Evolutionary conservation across 345 rosid species (phyloP), one percentile per base, ranked within the genome.

Genomic region (Kandelia obovata): DNA sequence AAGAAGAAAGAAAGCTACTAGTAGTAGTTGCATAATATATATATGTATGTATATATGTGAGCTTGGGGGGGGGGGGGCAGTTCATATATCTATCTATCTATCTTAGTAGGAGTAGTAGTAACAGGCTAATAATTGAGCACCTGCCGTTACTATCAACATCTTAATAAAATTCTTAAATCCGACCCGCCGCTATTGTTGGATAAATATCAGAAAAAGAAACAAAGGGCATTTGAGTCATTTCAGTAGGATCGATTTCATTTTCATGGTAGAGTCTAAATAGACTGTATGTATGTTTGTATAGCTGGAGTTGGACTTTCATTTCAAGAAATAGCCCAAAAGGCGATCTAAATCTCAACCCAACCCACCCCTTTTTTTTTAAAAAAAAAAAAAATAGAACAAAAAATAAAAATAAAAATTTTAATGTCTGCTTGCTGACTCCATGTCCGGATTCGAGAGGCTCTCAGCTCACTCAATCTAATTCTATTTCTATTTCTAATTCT

Each of bases 301-400:
- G 32, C 4, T 4, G 34, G 34, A 73, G 60, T 69, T 65, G 73
- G 77, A 77, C 81, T 61, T 70, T 32, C 43, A 9, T 35, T 9
- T 32, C 11, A 35, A 1, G 25, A 39, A 27, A 27, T 62, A 73
- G 20, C 27, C 26, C 61, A 37, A 75, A 64, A 66, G 67, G 66
- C 82, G 86, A 85, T 82, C 88, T 72, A 46, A 81, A 79, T 85
- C 88, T 80, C 71, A 20, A 61, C 37, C 58, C 21, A 53, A 27
- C 19, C 62, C 56, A 34, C 53, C 10, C 53, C 19, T 23, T 20
- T 27, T 0, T 34, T 21, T 21, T 21, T 21, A 0, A 21, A 21
- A 21, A 21, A 21, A 21, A 21, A 21, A 21, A 21, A 21, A 21
- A 21, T 21, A 21, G 21, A 21, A 21, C 21, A 21, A 21, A 21